Evolutionary conservation across 441 rosid species (phyloP).

Genomic region (Breynia disticha): DNA sequence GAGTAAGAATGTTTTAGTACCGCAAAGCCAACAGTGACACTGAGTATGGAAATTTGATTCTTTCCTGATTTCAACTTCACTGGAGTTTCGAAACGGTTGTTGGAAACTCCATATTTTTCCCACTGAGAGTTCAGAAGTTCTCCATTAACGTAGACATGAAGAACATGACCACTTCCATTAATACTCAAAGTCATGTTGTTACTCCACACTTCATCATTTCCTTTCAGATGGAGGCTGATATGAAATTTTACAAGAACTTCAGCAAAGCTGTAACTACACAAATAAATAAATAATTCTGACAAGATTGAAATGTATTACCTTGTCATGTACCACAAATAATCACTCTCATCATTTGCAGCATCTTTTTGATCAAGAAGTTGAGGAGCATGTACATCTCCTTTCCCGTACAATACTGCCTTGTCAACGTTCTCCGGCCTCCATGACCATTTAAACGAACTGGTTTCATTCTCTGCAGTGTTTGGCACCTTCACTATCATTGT

Average conservation of each 20-base stretch:
- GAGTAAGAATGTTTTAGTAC: background rate
- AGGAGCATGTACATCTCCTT: constrained; percentile 6
- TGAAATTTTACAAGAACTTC: background rate
- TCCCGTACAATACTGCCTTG: background rate
- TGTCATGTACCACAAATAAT: constrained; percentile 77
- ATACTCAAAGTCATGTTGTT: constrained; percentile 39
- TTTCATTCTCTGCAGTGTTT: constrained; percentile 33
- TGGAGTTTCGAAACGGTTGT: constrained; percentile 25
- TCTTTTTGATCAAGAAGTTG: constrained; percentile 51
- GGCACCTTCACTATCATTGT: constrained; percentile 38
- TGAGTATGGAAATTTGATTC: constrained; percentile 44
- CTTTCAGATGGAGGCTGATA: constrained; percentile 27
- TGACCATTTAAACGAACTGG: constrained; percentile 36
- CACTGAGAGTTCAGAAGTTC: background rate
- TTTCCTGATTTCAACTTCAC: constrained; percentile 31
- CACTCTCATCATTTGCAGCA: constrained; percentile 39
- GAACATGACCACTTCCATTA: constrained; percentile 44
- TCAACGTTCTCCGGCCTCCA: constrained; percentile 50
- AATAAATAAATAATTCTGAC: too few species aligned
- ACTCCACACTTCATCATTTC: constrained; percentile 31
- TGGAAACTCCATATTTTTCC: constrained; percentile 8
- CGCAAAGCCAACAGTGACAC: constrained; percentile 47
- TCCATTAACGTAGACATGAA: constrained; percentile 46
- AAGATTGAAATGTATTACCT: constrained; percentile 27
- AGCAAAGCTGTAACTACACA: background rate